Evolutionary conservation across 176 grass and related monocot genomes (phyloP), one percentile per base, ranked within the genome.

Genomic region (Lolium perenne): DNA sequence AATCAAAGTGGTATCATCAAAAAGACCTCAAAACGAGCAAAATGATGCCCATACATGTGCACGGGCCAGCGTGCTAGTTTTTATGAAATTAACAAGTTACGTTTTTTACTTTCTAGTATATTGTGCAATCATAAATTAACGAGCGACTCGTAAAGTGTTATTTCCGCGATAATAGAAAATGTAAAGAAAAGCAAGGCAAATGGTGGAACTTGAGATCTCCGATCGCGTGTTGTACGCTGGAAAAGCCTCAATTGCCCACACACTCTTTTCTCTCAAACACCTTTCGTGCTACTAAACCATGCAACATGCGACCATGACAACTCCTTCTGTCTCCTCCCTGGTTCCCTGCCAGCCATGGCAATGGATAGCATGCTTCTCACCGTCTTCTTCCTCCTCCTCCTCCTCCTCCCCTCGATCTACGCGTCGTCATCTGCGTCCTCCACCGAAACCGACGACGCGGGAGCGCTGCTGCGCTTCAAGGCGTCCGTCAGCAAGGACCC

Each of bases 381-480:
- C 64, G 54, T 4, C 53, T 6, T 7, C 61, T 26, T 87, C 22
- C 26, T 29, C 26, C 26, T 93, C 66, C 26, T 87, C 22, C 26
- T 29, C 26, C 26, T 93, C 66, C 26, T 29, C 26, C 70, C 61
- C 60, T 74, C 77, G 2, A 81, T 67, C 59, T 46, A 4, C 22
- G 59, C 20, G 3, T 60, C 41, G 5, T 43, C 63, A 12, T 50
- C 70, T 6, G 35, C 71, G 2, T 53, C 26, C 26, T 53, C 26
- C 26, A 45, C 53, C 4, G 84, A 82, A 1, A 77, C 65, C 2
- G 88, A 95, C 22, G 71, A 74, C 40, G 88, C 75, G 20, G 83
- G 79, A 9, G 96, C 91, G 5, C 90, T 98, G 7, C 85, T 95
- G 35, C 74, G 82, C 69, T 94, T 98, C 90, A 98, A 94, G 86